Percentiles rank a stretch among this genome's conserved stretches.
Conservation (phyloP, 768 basidiomycete species). For the Rubroboletus pulcherrimus region DNA sequence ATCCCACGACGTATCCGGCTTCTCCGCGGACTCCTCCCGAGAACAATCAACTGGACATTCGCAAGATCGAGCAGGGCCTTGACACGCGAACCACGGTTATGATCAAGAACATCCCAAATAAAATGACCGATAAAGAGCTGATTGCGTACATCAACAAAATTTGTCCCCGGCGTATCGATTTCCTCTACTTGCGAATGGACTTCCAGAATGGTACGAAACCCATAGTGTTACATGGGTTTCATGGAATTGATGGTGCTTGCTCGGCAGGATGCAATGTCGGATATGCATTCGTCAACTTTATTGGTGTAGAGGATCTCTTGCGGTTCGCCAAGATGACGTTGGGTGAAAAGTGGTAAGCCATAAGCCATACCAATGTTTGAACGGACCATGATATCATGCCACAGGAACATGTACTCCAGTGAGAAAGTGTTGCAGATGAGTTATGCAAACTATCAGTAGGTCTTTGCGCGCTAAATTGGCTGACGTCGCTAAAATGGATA, state of each 20-base stretch:
- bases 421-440: conserved; percentile 90
- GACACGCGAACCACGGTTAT: conserved; percentile 85
- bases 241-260: conserved; percentile 1
- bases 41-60: conserved; percentile 62
- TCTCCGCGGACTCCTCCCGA: conserved; percentile 33
- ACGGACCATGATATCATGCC: conserved; percentile 1
- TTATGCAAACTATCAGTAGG: conserved; percentile 89
- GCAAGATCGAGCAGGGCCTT: conserved; percentile 67
- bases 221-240: neutral
- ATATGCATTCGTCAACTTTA: conserved; percentile 90
- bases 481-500: conserved; percentile 7
- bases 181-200: conserved; percentile 85
- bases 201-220: conserved; percentile 64
- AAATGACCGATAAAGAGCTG: conserved; percentile 77
- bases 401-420: conserved; percentile 88
- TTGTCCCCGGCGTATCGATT: conserved; percentile 76
- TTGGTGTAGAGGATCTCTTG: conserved; percentile 70
- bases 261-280: conserved; percentile 68
- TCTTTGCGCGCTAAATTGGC: conserved; percentile 11
- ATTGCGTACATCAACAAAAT: conserved; percentile 65
- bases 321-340: conserved; percentile 69
- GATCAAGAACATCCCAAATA: conserved; percentile 93
- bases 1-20: conserved; percentile 21
- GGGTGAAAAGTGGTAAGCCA: conserved; percentile 73
- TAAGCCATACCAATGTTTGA: neutral